A percentile compares a stretch with the other conserved stretches of the same genome.
Evolutionary conservation across 1,139 yeast genomes (phyloP).

Genomic region (Scheffersomyces segobiensis): DNA sequence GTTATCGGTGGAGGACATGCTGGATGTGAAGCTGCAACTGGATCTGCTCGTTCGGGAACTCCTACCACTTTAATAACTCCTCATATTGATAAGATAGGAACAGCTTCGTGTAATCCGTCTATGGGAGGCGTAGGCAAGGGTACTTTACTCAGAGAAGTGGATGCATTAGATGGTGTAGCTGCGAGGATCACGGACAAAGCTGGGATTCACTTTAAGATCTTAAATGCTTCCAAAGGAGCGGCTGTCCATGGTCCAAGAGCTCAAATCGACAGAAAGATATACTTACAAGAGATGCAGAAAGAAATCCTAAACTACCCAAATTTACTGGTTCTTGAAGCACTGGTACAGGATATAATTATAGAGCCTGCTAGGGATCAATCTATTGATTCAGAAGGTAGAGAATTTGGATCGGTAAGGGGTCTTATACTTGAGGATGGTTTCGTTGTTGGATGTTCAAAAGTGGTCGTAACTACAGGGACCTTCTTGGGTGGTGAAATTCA

Average conservation of each 20-base stretch:
- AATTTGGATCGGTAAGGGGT: constrained; percentile 57
- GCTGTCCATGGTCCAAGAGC: constrained; percentile 99
- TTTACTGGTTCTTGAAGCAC: constrained; percentile 64
- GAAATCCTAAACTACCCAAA: constrained; percentile 61
- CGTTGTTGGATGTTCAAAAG: constrained; percentile 58
- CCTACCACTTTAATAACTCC: constrained; percentile 80
- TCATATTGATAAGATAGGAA: constrained; percentile 70
- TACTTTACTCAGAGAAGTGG: constrained; percentile 86
- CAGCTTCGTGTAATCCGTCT: constrained; percentile 96
- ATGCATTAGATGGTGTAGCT: constrained; percentile 93
- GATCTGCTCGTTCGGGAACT: constrained; percentile 83
- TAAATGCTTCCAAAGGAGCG: constrained; percentile 88
- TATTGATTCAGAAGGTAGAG: constrained; percentile 35
- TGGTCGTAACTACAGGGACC: constrained; percentile 94
- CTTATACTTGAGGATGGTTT: constrained; percentile 70
- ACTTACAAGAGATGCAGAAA: constrained; percentile 76
- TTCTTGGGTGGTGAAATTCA: constrained; percentile 94
- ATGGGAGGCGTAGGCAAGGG: constrained; percentile 99
- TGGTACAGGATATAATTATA: constrained; percentile 83
- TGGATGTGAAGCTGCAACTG: constrained; percentile 97
- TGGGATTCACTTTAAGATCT: constrained; percentile 86
- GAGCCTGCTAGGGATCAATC: constrained; percentile 33
- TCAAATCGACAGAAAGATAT: constrained; percentile 85
- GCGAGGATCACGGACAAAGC: constrained; percentile 84
- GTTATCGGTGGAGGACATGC: constrained; percentile 99